Base-by-base conservation (phyloP, 352 stramenopile species). In the Phytophthora crassamura region DNA sequence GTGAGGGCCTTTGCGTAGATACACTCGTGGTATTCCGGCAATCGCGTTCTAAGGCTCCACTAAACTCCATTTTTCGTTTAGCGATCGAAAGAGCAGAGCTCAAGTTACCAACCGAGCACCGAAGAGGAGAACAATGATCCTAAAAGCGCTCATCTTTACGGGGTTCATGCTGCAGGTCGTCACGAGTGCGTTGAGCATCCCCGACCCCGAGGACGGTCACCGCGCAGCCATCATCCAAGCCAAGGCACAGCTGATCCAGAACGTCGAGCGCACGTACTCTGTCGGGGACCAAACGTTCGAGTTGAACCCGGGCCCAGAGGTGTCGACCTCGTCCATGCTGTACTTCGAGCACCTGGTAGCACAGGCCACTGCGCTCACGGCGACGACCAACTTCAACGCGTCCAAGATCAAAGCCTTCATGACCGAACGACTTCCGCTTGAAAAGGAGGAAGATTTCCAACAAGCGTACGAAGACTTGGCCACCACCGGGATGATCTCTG, bases 261-360 rank as follows among this genome's bases (percentile, higher is more conserved):
- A 81, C 56, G 62, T 64, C 28, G 33, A 72, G 25, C 73, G 69
- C 22, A 64, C 35, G 1, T 69, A 69, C 40, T 60, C 65, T 1
- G 47, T 81, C 0, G 50, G 64, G 45, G 57, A 72, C 12, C 58
- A 68, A 42, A 68, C 50, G 6, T 72, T 72, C 50, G 43, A 41
- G 22, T 43, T 68, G 20, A 72, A 72, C 45, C 49, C 50, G 10
- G 64, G 64, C 2, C 64, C 69, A 33, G 47, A 56, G 48, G 59
- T 54, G n/a, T 69, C 56, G 8, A 56, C 45, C 45, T 58, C 62
- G n/a, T 69, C 70, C 16, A 73, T 74, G 43, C 40, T 66, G 36
- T 59, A 66, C 39, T 75, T 74, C 39, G 68, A 74, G 42, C 54
- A 69, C 18, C 32, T 70, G 4, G 72, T 72, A 18, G 22, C 36